Base-by-base conservation (phyloP, 495 filamentous ascomycete species). In the Xylona heveae region DNA sequence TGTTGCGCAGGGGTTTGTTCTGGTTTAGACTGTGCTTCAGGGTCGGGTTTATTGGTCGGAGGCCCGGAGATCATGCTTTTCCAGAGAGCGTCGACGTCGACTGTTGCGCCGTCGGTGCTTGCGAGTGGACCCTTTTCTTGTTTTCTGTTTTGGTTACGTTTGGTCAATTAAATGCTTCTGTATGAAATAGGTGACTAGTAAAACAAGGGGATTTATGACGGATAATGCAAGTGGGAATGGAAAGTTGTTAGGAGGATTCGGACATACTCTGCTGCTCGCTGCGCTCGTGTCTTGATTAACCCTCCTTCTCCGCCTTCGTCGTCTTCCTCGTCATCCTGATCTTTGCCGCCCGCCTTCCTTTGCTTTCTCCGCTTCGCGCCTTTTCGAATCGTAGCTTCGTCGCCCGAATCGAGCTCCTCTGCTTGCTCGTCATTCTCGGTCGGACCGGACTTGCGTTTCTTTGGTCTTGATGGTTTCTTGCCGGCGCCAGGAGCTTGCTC, bases 21-120 rank as follows among this genome's bases (percentile, higher is more conserved):
- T n/a, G n/a, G n/a, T n/a, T n/a, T n/a, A n/a, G n/a, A n/a, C n/a
- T n/a, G n/a, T n/a, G n/a, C n/a, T n/a, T n/a, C n/a, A n/a, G n/a
- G n/a, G n/a, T n/a, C n/a, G n/a, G n/a, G n/a, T n/a, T n/a, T n/a
- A n/a, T n/a, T n/a, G n/a, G 8, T 16, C 6, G 31, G 5, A 13
- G 31, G 3, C 18, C 10, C 5, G 32, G 64, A 53, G 15, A 66
- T 73, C 78, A 97, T 79, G 42, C 68, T 62, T 19, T 62, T 65
- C 88, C 88, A 97, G 10, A 95, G 43, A 7, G 70, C 70, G 38
- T 95, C 75, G n/a, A 97, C 78, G 46, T 97, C 78, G 29, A 88
- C 55, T 7, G 84, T 92, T 6, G 75, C 73, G 2, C 69, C 74
- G 4, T 71, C 71, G 25, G 60, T 68, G 33, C 53, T 61, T 5